Conservation (phyloP, 495 filamentous ascomycete species). For the Evernia prunastri region DNA sequence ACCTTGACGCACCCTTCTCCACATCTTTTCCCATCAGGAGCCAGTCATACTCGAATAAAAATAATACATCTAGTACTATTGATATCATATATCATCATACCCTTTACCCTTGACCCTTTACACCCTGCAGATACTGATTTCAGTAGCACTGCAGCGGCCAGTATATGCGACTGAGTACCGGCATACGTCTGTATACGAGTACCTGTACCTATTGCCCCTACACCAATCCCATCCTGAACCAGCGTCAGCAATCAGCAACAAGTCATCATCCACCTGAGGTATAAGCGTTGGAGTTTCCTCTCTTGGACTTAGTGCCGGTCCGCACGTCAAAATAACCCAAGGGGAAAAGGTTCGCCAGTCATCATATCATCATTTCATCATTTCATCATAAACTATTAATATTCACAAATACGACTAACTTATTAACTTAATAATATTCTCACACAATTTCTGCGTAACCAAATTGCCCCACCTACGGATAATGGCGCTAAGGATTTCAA, state of each 20-base stretch:
- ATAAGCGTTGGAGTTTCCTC: background rate
- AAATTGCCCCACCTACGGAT: constrained; percentile 12
- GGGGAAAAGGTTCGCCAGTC: background rate
- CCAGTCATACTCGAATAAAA: background rate
- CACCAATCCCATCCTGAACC: too few species aligned
- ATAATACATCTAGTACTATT: too few species aligned
- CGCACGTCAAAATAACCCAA: background rate
- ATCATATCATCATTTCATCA: background rate
- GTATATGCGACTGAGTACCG: background rate
- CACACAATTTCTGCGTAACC: background rate
- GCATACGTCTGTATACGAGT: too few species aligned
- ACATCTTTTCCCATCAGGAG: background rate
- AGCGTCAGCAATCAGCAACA: background rate
- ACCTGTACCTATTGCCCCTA: too few species aligned
- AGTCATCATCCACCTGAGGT: too few species aligned
- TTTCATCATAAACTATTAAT: too few species aligned
- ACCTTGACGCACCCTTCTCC: background rate
- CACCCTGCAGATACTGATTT: background rate
- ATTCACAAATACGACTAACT: too few species aligned
- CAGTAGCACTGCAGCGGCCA: background rate
- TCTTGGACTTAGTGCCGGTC: background rate
- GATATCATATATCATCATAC: too few species aligned
- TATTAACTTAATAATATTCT: too few species aligned
- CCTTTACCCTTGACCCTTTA: too few species aligned
- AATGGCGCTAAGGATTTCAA: constrained; percentile 11